A percentile compares a stretch with the other conserved stretches of the same genome.
These are phyloP conservation scores for Kuraishia hungarica DNA, from an alignment of 805 yeast genomes.

Conservation along the genomic window DNA sequence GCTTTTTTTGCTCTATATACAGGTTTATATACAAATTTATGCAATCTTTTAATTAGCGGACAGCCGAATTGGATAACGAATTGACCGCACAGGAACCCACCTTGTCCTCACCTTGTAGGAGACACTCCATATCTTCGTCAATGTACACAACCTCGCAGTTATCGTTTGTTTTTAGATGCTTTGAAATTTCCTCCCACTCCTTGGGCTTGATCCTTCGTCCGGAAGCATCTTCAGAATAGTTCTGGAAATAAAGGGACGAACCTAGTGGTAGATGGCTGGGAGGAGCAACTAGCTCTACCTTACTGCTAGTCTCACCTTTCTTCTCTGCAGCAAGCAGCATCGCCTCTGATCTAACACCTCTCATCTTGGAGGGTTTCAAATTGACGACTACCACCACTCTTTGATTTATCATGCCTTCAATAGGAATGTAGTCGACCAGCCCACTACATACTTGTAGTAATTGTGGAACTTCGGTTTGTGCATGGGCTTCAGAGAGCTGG, in stretches of 20 bases:
- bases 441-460: constrained; percentile 49
- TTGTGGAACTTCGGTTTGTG: constrained; percentile 7
- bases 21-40: neutral
- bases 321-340: constrained; percentile 53
- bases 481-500: constrained; percentile 14
- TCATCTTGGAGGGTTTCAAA: constrained; percentile 52
- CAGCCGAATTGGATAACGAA: neutral
- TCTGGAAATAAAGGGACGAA: neutral
- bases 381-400: constrained; percentile 48
- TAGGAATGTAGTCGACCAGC: constrained; percentile 34
- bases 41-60: neutral
- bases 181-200: neutral
- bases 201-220: constrained; percentile 1
- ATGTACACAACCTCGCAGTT: neutral
- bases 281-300: constrained; percentile 39
- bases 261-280: constrained; percentile 20
- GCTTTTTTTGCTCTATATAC: neutral
- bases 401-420: constrained; percentile 26
- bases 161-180: neutral
- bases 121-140: neutral
- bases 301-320: constrained; percentile 10
- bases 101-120: neutral
- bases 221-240: neutral
- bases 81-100: neutral
- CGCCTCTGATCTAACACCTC: constrained; percentile 55